A percentile compares a stretch with the other conserved stretches of the same genome.
Evolutionary conservation across 2,329 filamentous ascomycete genomes (phyloP).

Genomic region (Emmonsia crescens): DNA sequence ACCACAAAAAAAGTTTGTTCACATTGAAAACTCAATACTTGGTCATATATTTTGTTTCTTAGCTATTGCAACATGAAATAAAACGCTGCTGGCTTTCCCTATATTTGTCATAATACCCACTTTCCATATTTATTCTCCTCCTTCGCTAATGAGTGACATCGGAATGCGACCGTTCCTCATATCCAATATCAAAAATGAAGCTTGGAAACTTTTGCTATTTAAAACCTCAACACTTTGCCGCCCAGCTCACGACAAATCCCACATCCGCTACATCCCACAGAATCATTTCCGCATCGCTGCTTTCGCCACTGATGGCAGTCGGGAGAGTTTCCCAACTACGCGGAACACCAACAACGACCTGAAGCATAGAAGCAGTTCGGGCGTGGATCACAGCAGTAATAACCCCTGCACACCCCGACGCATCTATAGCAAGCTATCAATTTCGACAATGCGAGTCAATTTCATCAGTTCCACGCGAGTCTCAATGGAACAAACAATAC

Average conservation of each 20-base stretch:
- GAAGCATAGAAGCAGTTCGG: constrained; percentile 1
- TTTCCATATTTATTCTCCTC: background rate
- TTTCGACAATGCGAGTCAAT: background rate
- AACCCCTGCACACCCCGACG: background rate
- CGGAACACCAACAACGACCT: constrained; percentile 1
- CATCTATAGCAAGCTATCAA: background rate
- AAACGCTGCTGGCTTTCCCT: background rate
- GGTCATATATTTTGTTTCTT: background rate
- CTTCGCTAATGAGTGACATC: background rate
- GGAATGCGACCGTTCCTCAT: background rate
- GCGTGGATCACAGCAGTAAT: background rate
- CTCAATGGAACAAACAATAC: background rate
- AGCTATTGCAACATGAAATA: background rate
- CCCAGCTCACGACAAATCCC: too few species aligned
- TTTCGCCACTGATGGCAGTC: too few species aligned
- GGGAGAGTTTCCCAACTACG: background rate
- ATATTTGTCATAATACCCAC: background rate
- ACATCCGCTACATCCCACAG: background rate
- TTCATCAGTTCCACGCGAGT: background rate
- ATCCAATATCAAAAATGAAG: background rate
- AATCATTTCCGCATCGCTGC: background rate
- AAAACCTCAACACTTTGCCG: background rate
- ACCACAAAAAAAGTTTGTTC: background rate
- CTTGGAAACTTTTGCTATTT: too few species aligned
- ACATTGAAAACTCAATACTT: background rate